Conservation (phyloP, 495 filamentous ascomycete species). For the Aspergillus mulundensis region DNA sequence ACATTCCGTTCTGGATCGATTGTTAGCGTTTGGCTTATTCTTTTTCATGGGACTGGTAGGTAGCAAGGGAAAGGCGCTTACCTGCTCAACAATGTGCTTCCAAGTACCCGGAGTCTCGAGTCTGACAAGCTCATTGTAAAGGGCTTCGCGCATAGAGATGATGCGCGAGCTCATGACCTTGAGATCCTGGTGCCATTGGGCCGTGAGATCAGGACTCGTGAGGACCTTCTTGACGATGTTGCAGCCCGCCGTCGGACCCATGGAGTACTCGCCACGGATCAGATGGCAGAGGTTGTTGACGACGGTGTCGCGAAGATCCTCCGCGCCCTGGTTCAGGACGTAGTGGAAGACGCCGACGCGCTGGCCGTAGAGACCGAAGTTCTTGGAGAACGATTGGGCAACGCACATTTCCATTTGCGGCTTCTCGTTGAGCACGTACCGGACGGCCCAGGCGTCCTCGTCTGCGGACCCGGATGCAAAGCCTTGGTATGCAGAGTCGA, state of each 20-base stretch:
- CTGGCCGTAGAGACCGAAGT: conserved; percentile 54
- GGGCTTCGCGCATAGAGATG: conserved; percentile 42
- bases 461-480: conserved; percentile 50
- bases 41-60: background rate
- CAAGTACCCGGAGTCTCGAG: conserved; percentile 46
- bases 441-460: conserved; percentile 52
- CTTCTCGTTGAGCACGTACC: conserved; percentile 50
- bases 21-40: conserved; percentile 1
- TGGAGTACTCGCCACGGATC: conserved; percentile 48
- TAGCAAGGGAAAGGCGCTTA: conserved; percentile 12
- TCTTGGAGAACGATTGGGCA: conserved; percentile 53
- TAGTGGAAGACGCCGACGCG: conserved; percentile 49
- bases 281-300: conserved; percentile 43
- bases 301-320: conserved; percentile 34
- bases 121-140: conserved; percentile 41
- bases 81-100: conserved; percentile 48
- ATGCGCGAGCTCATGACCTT: conserved; percentile 50
- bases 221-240: conserved; percentile 49
- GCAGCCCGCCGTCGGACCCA: conserved; percentile 46
- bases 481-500: conserved; percentile 56
- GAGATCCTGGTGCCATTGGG: conserved; percentile 48
- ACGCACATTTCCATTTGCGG: conserved; percentile 48
- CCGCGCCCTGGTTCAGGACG: conserved; percentile 30
- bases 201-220: conserved; percentile 31
- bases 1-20: conserved; percentile 47